Evolutionary conservation across 2,329 filamentous ascomycete genomes (phyloP).

Genomic region (Alternaria brassicicola): DNA sequence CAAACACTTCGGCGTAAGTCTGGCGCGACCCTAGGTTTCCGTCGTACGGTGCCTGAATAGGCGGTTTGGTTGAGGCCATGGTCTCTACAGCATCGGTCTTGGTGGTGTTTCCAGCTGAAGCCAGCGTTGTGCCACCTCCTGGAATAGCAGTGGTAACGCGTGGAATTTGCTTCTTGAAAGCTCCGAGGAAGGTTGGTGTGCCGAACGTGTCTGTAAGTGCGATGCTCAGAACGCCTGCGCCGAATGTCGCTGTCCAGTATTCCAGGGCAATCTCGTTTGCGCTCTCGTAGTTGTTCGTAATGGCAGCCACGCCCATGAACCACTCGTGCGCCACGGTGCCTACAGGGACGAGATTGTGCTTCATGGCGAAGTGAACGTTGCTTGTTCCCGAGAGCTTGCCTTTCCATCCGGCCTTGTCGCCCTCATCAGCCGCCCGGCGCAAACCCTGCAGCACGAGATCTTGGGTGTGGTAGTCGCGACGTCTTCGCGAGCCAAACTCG

Average conservation of each 20-base stretch:
- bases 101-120: conserved; percentile 52
- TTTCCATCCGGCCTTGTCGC: conserved; percentile 65
- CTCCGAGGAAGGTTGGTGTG: conserved; percentile 83
- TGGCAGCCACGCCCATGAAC: conserved; percentile 98
- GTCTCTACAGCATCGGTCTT: conserved; percentile 44
- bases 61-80: conserved; percentile 50
- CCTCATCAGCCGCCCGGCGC: conserved; percentile 76
- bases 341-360: conserved; percentile 80
- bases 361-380: conserved; percentile 97
- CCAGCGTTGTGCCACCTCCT: conserved; percentile 48
- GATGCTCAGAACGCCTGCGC: conserved; percentile 80
- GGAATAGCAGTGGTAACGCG: conserved; percentile 49
- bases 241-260: conserved; percentile 92
- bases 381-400: conserved; percentile 87
- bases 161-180: conserved; percentile 74
- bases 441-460: conserved; percentile 88
- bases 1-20: conserved; percentile 82
- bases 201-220: conserved; percentile 97
- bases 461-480: conserved; percentile 93
- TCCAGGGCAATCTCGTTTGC: conserved; percentile 84
- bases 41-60: conserved; percentile 53
- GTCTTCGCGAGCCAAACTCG: conserved; percentile 88
- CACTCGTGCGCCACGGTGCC: conserved; percentile 96
- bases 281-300: conserved; percentile 80
- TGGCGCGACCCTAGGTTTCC: conserved; percentile 51